Base-by-base conservation (phyloP, 1,139 yeast genomes). In the Candida buenavistaensis region DNA sequence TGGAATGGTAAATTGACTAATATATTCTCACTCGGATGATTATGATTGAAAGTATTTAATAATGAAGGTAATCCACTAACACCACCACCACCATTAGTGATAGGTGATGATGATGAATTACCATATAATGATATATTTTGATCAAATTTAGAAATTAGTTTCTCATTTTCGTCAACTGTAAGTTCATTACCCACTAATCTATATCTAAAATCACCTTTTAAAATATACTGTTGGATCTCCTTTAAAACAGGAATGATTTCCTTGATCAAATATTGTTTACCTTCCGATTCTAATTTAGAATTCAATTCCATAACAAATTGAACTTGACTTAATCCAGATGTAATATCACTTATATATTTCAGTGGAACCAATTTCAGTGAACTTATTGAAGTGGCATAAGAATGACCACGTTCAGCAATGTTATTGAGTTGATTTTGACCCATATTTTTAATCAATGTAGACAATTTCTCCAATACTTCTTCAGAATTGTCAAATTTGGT, bases 321-420 rank as follows among this genome's bases (percentile, higher is more conserved):
- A 19, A 90, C 75, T 51, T 90, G 96, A 23, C 76, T 77, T 40
- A 92, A 64, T 14, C 98, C 98, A 22, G 75, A 64, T 10, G 88
- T 60, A 9, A 66, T 49, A 49, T 92, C 95, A 36, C 72, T 68
- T 14, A 89, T 67, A 8, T 80, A 69, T 37, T 78, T 79, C 12
- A 80, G 69, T 1, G 77, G 64, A 1, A 88, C 77, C 9, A 88
- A 62, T 24, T 78, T 73, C 0, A 96, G 75, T 26, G 77, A 68
- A 3, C 95, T 82, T 47, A 67, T 78, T 4, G 80, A 71, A 46
- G 80, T 74, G 2, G 97, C 96, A 59, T 74, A 90, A 2, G 83
- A 69, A 54, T 92, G 97, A 1, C 99, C 99, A 33, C 84, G 69
- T 42, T 90, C 95, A 5, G 96, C 92, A 34, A 89, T 75, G 8